Base-by-base conservation (phyloP, 352 stramenopile species). In the Peronospora tabacina region DNA sequence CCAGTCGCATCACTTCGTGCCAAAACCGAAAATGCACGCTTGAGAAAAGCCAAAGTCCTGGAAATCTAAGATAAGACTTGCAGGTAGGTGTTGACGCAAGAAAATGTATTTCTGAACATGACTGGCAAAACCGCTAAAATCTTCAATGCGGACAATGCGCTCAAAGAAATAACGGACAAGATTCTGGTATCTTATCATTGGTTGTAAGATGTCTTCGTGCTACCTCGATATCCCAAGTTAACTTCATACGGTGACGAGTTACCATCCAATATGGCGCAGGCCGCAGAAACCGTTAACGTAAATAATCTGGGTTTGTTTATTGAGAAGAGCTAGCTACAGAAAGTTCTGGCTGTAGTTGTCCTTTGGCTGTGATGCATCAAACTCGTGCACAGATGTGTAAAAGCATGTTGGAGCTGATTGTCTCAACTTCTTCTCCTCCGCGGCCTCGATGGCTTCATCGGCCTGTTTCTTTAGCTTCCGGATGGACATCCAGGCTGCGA, bases 281-380 rank as follows among this genome's bases (percentile, higher is more conserved):
- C 12, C 55, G 17, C 11, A 17, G 17, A 1, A 7, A 16, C 12
- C 32, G 6, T 5, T n/a, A 16, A 36, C 13, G 9, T 13, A 32
- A 32, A 11, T 32, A 32, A 32, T 12, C 28, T 11, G 8, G 30
- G 10, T 9, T 35, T 35, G 10, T 16, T 17, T 36, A 36, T n/a
- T 36, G 32, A 16, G 12, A 36, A n/a, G 12, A 36, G 12, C 13
- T 36, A 36, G 11, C 11, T 55, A 71, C 17, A 72, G 30, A 30
- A 72, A 72, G 16, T 72, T 69, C 16, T 67, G 58, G 22, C 64
- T 72, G 49, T 72, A 72, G 39, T 72, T 70, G 44, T 62, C 52
- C 22, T 57, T 61, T 1, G 55, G 63, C 16, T 43, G 39, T 12
- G 51, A 35, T 15, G 63, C 55, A 10, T 66, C 35, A 11, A 41